Evolutionary conservation across 345 rosid genomes (phyloP), one percentile per base, ranked within the genome.

Genomic region (Sonneratia alba): DNA sequence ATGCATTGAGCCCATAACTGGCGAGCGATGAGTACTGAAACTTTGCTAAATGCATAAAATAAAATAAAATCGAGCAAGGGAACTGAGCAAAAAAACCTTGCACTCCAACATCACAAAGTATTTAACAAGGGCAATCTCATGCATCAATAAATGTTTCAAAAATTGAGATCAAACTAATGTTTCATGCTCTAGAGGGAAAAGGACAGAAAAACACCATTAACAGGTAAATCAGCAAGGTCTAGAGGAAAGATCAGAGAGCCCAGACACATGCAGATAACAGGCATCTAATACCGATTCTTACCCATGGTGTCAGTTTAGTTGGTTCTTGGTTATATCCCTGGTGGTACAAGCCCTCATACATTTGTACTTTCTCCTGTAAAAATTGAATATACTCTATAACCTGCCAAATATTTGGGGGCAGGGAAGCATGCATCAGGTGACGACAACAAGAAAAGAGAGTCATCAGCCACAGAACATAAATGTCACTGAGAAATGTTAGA

Each of bases 301-400:
- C 97, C 97, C 93, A 91, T 74, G 92, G 87, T 72, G 76, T 76
- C 81, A 89, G 69, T 76, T 91, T 89, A 71, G 84, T 74, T 27
- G 85, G 87, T 71, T 80, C 89, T 67, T 79, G 85, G 78, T 75
- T 83, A 67, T 94, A 89, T 38, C 86, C 87, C 72, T 82, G 88
- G 76, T 77, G 81, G 42, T 13, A 47, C 51, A 91, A 77, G 13
- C 84, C 91, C 82, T 91, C 97, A 65, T 88, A 87, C 74, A 85
- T 85, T n/a, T 85, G 83, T 69, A 93, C 72, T 73, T 84, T 91
- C 66, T 87, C 93, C 78, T 81, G 90, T 71, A 93, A 72, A 82
- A 88, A 93, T 51, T 85, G 92, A 74, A 93, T 84, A 80, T 89
- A 87, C 83, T 89, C 92, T 59, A 91, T 88, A 72, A 89, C 96